Base-by-base conservation (phyloP, 805 yeast species). In the Wickerhamiella spandovensis region DNA sequence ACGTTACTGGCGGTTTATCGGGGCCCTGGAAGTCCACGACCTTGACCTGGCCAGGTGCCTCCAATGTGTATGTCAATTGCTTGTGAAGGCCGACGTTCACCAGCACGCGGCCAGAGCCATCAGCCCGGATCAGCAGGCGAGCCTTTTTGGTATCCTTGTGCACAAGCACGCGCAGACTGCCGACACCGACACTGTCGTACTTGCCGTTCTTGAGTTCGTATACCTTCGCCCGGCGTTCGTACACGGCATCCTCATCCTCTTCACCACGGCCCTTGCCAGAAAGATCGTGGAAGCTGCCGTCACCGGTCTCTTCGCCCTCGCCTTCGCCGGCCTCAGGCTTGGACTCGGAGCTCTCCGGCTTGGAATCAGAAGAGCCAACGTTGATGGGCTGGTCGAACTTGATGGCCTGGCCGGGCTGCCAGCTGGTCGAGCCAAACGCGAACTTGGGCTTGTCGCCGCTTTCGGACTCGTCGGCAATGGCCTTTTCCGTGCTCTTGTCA, bases 71-170 rank as follows among this genome's bases (percentile, higher is more conserved):
- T 1, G 69, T 70, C 52, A 86, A 68, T 47, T 76, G 77, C 48
- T 74, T 74, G 9, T 76, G 69, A 10, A 88, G 65, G n/a, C 72
- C 66, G 13, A 79, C 70, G 63, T 90, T 90, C 53, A 90, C 67
- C 44, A 90, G 65, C 15, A 88, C 80, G 58, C 95, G 76, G 39
- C 83, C 82, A 39, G 87, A 80, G 25, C 95, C 96, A 51, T 89
- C 97, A 0, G 96, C 85, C 60, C 97, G 78, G 20, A 90, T 74
- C 37, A 90, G 68, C 13, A 85, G 67, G 63, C 97, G 78, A 2
- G 80, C 63, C 61, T 85, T 85, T 21, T 71, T 68, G 9, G 82
- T 79, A 1, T 69, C 72, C 48, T 74, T 74, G 58, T 82, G 73
- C 51, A 74, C 78, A 50, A 90, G 69, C 12, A 90, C 71, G 59